phyloP scores from a whole-genome alignment of 164 flowering plant species.

The Brasenia schreberi region DNA sequence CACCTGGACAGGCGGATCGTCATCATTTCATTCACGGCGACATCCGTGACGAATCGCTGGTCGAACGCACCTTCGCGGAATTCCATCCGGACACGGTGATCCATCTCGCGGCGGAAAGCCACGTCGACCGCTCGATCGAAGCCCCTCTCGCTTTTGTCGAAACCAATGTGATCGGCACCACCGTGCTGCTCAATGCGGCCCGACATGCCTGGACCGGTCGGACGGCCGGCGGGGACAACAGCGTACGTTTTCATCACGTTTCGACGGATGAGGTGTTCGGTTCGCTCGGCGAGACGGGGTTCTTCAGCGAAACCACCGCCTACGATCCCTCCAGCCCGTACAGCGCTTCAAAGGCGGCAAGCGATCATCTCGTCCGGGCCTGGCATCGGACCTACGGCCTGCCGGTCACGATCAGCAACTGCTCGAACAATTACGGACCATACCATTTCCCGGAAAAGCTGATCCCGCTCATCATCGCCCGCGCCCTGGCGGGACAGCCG shows the following conservation, averaged over 20 bases:
- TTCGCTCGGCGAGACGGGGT: background rate
- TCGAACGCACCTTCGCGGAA: background rate
- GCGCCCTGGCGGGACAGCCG: background rate
- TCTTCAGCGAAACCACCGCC: background rate
- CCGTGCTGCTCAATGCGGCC: background rate
- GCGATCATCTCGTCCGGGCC: background rate
- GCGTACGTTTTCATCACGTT: background rate
- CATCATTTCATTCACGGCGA: background rate
- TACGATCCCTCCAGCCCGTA: background rate
- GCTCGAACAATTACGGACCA: background rate
- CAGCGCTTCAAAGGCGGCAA: background rate
- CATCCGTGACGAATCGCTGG: background rate
- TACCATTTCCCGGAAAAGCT: background rate
- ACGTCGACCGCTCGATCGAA: slow-evolving; percentile 1
- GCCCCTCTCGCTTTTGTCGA: background rate
- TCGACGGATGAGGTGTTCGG: background rate
- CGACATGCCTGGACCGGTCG: background rate
- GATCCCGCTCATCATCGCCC: background rate
- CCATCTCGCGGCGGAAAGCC: background rate
- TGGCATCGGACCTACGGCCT: background rate
- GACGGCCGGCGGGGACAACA: background rate
- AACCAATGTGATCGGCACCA: background rate
- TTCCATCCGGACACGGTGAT: background rate
- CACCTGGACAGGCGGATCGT: background rate
- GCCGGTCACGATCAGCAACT: background rate